Percentiles rank a stretch among this genome's conserved stretches.
These are phyloP conservation scores for Penicillium hesseltinei DNA, from an alignment of 2,329 filamentous ascomycete species.

Conservation along the genomic window DNA sequence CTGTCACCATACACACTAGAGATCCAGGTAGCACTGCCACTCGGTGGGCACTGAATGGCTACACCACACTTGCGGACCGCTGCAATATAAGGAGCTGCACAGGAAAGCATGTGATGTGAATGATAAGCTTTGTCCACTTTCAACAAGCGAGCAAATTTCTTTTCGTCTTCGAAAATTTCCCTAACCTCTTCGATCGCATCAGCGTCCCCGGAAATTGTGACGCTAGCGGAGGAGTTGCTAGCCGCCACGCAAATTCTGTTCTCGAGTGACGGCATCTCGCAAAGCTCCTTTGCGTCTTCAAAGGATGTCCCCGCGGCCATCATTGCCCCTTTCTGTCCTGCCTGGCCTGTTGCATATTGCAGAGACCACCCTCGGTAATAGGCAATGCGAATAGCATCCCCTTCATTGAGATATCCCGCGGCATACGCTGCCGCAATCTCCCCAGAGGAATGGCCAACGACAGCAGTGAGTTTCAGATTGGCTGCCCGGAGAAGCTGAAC, in stretches of 20 bases:
- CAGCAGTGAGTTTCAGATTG: slow-evolving; percentile 36
- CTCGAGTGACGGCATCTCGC: slow-evolving; percentile 25
- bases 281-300: slow-evolving; percentile 38
- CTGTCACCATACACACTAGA: slow-evolving; percentile 28
- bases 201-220: slow-evolving; percentile 48
- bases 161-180: slow-evolving; percentile 32
- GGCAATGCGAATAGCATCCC: slow-evolving; percentile 46
- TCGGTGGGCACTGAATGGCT: slow-evolving; percentile 4
- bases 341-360: slow-evolving; percentile 11
- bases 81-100: slow-evolving; percentile 31
- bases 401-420: slow-evolving; percentile 43
- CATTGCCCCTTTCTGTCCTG: slow-evolving; percentile 46
- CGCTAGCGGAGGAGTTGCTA: slow-evolving; percentile 41
- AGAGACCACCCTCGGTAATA: slow-evolving; percentile 47
- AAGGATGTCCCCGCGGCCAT: slow-evolving; percentile 45
- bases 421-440: slow-evolving; percentile 55
- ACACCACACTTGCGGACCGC: slow-evolving; percentile 19
- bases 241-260: slow-evolving; percentile 35
- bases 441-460: slow-evolving; percentile 52
- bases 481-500: slow-evolving; percentile 29
- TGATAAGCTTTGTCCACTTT: slow-evolving; percentile 48
- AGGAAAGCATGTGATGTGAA: slow-evolving; percentile 43
- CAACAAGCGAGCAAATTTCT: slow-evolving; percentile 42
- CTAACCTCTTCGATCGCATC: slow-evolving; percentile 35
- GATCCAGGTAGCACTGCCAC: slow-evolving; percentile 23